A percentile compares a stretch with the other conserved stretches of the same genome.
Conservation (phyloP, 129 eudicot genomes). For the Glebionis coronaria region DNA sequence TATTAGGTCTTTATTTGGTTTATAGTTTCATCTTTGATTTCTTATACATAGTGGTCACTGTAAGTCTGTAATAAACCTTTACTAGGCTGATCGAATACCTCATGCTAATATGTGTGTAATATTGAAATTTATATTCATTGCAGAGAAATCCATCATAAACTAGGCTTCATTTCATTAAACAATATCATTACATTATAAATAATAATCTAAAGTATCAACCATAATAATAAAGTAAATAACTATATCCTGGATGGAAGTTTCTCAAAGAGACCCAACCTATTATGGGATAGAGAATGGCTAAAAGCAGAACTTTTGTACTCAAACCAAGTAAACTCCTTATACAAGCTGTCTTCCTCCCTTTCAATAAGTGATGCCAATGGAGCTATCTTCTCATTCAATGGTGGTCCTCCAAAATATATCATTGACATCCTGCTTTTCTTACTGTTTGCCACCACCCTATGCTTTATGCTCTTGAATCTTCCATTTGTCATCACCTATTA, state of each 20-base stretch:
- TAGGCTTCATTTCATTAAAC: background rate
- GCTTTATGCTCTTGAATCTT: conserved; percentile 79
- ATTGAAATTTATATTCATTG: background rate
- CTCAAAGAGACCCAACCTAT: conserved; percentile 66
- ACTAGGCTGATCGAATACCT: background rate
- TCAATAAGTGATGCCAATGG: conserved; percentile 78
- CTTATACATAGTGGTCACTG: too few relatives aligned
- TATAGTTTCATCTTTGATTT: too few relatives aligned
- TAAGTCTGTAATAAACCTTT: too few relatives aligned
- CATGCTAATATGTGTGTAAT: background rate
- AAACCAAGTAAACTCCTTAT: conserved; percentile 91
- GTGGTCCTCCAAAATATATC: conserved; percentile 96
- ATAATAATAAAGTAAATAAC: background rate
- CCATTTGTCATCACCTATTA: conserved; percentile 94
- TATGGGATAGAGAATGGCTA: conserved; percentile 58
- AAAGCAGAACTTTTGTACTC: conserved; percentile 75
- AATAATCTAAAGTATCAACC: background rate
- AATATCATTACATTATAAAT: background rate
- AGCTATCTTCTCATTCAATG: conserved; percentile 82
- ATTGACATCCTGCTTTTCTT: conserved; percentile 70
- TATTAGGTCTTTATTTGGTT: too few relatives aligned
- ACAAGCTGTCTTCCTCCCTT: conserved; percentile 71
- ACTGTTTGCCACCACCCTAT: conserved; percentile 78
- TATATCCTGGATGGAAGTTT: conserved; percentile 34
- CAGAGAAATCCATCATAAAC: background rate